Evolutionary conservation across 176 grass and related monocot genomes (phyloP).

Genomic region (Dendrocalamus sinicus): DNA sequence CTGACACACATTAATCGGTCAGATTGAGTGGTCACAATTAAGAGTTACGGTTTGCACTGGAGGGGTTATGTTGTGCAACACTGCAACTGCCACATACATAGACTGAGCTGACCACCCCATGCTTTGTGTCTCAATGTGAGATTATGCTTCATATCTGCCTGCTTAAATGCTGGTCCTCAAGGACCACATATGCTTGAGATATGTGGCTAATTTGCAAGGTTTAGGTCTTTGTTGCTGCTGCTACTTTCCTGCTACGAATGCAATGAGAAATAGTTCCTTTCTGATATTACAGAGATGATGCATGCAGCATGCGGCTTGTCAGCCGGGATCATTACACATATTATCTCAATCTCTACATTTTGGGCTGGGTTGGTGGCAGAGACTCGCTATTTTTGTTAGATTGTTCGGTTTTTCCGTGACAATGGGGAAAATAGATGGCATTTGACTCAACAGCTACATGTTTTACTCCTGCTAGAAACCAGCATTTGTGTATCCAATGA

Average conservation of each 20-base stretch:
- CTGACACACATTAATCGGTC: not conserved
- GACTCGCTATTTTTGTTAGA: not conserved
- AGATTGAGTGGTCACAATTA: not conserved
- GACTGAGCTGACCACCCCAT: slow-evolving; percentile 13
- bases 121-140: slow-evolving; percentile 7
- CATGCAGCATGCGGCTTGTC: not conserved
- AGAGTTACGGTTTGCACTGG: not conserved
- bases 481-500: not conserved
- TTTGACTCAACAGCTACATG: not conserved
- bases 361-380: not conserved
- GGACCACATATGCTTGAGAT: slow-evolving; percentile 21
- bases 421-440: not conserved
- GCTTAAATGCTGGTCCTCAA: slow-evolving; percentile 36
- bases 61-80: not conserved
- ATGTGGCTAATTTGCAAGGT: slow-evolving; percentile 13
- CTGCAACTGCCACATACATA: slow-evolving; percentile 12
- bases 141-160: slow-evolving; percentile 11
- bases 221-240: slow-evolving; percentile 26
- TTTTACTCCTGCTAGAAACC: not conserved
- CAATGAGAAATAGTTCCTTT: not conserved
- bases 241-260: slow-evolving; percentile 29
- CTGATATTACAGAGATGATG: not conserved
- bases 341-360: not conserved
- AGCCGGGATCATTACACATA: not conserved
- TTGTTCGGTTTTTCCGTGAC: not conserved